Percentiles rank a stretch among this genome's conserved stretches.
Conservation (phyloP, 495 filamentous ascomycete species). For the Hypomontagnella monticulosa region DNA sequence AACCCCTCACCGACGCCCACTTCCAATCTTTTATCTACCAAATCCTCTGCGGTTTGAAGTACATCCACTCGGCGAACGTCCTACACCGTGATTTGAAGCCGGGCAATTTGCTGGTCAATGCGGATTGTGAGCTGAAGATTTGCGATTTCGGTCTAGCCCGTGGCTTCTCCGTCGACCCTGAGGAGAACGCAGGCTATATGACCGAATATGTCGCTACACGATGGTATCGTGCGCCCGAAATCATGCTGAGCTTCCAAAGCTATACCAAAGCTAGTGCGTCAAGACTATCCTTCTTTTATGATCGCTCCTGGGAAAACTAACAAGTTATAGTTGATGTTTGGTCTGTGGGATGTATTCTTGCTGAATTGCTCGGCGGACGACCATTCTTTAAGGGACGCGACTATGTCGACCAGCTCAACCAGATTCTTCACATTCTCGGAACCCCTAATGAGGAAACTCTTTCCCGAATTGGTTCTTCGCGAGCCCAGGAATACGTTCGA, state of each 20-base stretch:
- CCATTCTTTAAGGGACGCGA: constrained; percentile 99
- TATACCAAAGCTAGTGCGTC: constrained; percentile 98
- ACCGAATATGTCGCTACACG: constrained; percentile 98
- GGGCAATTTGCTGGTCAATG: constrained; percentile 95
- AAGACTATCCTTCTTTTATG: background rate
- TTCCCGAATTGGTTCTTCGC: constrained; percentile 90
- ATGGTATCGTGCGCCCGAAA: constrained; percentile 98
- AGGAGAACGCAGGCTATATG: constrained; percentile 99
- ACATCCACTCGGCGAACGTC: constrained; percentile 98
- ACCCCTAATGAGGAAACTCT: constrained; percentile 96
- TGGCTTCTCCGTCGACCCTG: constrained; percentile 94
- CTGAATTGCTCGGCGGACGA: constrained; percentile 92
- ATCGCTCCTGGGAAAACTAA: constrained; percentile 2
- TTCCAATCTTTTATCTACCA: constrained; percentile 97
- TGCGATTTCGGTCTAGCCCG: constrained; percentile 97
- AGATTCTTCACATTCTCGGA: constrained; percentile 97
- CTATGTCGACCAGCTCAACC: constrained; percentile 99
- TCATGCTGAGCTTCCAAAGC: constrained; percentile 99
- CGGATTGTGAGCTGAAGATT: constrained; percentile 98
- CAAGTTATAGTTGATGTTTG: constrained; percentile 86
- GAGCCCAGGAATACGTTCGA: constrained; percentile 97
- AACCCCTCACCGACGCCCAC: constrained; percentile 94
- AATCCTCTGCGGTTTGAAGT: constrained; percentile 95
- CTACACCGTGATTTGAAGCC: constrained; percentile 97
- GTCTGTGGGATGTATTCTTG: constrained; percentile 98